Percentiles rank a stretch among this genome's conserved stretches.
Evolutionary conservation across 257 asterid species (phyloP).

Genomic region (Solanum chilense): DNA sequence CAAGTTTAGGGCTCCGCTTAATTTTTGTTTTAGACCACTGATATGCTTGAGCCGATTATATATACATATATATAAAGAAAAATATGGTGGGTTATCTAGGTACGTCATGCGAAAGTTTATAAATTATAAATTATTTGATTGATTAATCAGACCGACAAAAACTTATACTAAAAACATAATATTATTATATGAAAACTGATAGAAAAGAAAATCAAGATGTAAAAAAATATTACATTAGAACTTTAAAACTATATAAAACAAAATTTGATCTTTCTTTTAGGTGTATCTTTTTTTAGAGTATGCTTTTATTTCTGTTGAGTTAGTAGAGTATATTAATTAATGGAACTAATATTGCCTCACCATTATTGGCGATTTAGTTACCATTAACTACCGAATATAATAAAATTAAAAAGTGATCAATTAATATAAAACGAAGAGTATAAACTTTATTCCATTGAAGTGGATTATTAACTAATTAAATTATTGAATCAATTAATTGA

Average conservation of each 20-base stretch:
- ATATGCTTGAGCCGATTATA: too few relatives aligned
- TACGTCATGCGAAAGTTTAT: too few relatives aligned
- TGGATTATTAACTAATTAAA: neutral
- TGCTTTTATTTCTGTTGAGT: neutral
- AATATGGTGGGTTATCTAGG: too few relatives aligned
- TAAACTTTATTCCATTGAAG: neutral
- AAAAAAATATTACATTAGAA: too few relatives aligned
- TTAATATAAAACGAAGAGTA: neutral
- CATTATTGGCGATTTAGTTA: neutral
- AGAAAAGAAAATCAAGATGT: too few relatives aligned
- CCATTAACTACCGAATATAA: neutral
- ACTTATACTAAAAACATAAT: too few relatives aligned
- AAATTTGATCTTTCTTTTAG: neutral
- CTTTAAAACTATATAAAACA: too few relatives aligned
- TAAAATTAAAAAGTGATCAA: neutral
- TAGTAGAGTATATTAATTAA: neutral
- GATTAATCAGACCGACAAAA: accelerated
- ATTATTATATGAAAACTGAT: too few relatives aligned
- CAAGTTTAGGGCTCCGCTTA: too few relatives aligned
- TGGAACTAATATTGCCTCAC: neutral
- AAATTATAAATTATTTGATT: too few relatives aligned
- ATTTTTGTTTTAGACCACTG: too few relatives aligned
- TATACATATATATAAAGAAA: too few relatives aligned
- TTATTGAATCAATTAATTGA: neutral
- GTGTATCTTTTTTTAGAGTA: neutral